Percentiles rank a stretch among this genome's conserved stretches.
Evolutionary conservation across 345 rosid genomes (phyloP).

Genomic region (Linum trigynum): DNA sequence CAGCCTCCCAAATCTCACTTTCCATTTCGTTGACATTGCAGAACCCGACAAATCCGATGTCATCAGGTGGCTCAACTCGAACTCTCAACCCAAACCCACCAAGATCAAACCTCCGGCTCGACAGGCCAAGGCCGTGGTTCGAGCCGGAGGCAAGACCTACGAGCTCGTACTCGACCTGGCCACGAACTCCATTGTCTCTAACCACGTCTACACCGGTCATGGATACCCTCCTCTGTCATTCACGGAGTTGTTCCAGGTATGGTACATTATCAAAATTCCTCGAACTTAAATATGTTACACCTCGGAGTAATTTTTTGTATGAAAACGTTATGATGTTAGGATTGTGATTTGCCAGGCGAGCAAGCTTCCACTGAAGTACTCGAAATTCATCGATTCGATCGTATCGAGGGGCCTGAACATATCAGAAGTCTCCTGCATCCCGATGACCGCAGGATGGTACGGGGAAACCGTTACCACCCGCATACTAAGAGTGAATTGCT

Average conservation of each 20-base stretch:
- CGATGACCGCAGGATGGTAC: constrained; percentile 70
- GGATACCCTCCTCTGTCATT: constrained; percentile 61
- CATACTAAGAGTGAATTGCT: constrained; percentile 38
- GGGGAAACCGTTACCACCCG: constrained; percentile 44
- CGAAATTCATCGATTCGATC: constrained; percentile 39
- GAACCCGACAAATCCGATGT: constrained; percentile 63
- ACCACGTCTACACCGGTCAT: constrained; percentile 31
- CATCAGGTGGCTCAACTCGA: constrained; percentile 32
- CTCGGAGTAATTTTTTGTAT: too few relatives aligned
- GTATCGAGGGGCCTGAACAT: constrained; percentile 33
- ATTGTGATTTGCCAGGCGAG: constrained; percentile 23
- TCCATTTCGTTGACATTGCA: constrained; percentile 57
- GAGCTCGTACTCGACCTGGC: constrained; percentile 47
- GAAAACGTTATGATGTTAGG: too few relatives aligned
- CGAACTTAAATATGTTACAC: too few relatives aligned
- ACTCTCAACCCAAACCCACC: constrained; percentile 11
- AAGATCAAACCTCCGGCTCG: constrained; percentile 26
- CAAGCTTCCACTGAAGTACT: constrained; percentile 36
- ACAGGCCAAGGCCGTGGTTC: constrained; percentile 46
- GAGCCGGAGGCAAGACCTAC: constrained; percentile 38
- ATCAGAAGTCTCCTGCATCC: constrained; percentile 59
- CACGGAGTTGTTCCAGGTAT: constrained; percentile 31
- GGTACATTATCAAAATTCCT: too few relatives aligned
- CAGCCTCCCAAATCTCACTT: constrained; percentile 36
- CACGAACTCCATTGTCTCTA: constrained; percentile 20